These are phyloP conservation scores for Acacia acuminata DNA, from an alignment of 306 rosid species.

Conservation along the genomic window DNA sequence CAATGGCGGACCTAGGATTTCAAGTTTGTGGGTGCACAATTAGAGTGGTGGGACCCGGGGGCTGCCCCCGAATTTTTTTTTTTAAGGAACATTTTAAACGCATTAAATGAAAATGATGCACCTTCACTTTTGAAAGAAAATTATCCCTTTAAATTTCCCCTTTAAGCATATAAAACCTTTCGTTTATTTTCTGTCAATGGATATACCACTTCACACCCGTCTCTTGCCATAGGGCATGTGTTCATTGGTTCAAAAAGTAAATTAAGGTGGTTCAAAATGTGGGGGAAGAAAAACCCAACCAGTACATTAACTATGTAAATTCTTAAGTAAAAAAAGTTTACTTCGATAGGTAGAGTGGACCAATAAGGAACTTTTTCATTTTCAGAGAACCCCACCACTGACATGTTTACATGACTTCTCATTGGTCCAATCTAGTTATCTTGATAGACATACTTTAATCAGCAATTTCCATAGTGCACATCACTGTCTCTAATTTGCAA, in stretches of 20 bases:
- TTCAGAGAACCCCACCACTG: neutral
- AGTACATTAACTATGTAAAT: neutral
- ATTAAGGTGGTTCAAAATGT: neutral
- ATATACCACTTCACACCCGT: neutral
- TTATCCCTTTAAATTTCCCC: neutral
- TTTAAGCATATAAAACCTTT: neutral
- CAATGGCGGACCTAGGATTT: too few relatives aligned
- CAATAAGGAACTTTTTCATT: neutral
- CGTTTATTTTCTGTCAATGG: neutral
- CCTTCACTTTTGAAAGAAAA: neutral
- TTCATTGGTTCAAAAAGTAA: neutral
- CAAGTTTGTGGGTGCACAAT: too few relatives aligned
- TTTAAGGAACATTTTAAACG: too few relatives aligned
- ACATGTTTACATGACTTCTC: neutral
- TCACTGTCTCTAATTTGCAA: neutral
- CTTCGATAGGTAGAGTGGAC: neutral
- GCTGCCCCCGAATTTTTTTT: too few relatives aligned
- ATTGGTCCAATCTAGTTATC: neutral
- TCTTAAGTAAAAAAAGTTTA: neutral
- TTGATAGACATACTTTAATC: neutral
- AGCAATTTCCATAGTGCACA: neutral
- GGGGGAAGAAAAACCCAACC: too few relatives aligned
- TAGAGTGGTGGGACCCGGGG: too few relatives aligned
- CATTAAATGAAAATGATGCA: neutral
- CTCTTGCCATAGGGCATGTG: neutral